Evolutionary conservation across 208 protist species (phyloP).

Genomic region (Leishmania aethiopica): DNA sequence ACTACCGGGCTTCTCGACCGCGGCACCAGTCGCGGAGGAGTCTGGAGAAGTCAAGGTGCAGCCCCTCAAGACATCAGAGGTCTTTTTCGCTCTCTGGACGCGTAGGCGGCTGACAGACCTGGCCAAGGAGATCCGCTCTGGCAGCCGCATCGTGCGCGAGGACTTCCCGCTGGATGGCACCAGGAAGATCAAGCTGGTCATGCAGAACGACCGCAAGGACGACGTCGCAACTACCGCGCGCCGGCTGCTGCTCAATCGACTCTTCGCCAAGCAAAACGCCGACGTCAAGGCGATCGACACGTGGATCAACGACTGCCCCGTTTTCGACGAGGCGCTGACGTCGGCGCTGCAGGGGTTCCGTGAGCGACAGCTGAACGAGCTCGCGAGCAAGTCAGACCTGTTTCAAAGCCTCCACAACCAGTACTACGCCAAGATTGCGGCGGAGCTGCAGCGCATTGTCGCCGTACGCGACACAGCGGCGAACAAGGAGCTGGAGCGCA

Average conservation of each 20-base stretch:
- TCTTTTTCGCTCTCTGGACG: constrained; percentile 84
- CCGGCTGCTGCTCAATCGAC: constrained; percentile 59
- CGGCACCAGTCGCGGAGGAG: constrained; percentile 12
- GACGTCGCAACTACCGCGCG: constrained; percentile 46
- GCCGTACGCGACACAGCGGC: constrained; percentile 48
- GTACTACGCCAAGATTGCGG: constrained; percentile 51
- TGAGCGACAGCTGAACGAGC: constrained; percentile 51
- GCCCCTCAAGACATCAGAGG: constrained; percentile 63
- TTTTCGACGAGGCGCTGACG: constrained; percentile 69
- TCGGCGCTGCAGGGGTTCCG: constrained; percentile 78
- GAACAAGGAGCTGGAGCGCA: constrained; percentile 52
- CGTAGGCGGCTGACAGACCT: constrained; percentile 62
- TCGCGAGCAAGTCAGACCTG: constrained; percentile 57
- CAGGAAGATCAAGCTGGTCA: constrained; percentile 70
- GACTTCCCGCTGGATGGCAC: constrained; percentile 48
- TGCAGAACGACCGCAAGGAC: constrained; percentile 90
- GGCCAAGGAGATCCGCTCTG: constrained; percentile 67
- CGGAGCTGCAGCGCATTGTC: constrained; percentile 74
- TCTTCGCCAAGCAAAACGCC: constrained; percentile 74
- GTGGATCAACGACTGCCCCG: constrained; percentile 78
- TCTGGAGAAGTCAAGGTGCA: constrained; percentile 29
- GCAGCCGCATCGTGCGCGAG: constrained; percentile 81
- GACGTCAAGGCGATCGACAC: constrained; percentile 58
- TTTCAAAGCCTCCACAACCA: constrained; percentile 56
- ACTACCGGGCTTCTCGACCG: constrained; percentile 35